Evolutionary conservation across 1,139 yeast species (phyloP).

Genomic region (Nakaseomyces glabratus): DNA sequence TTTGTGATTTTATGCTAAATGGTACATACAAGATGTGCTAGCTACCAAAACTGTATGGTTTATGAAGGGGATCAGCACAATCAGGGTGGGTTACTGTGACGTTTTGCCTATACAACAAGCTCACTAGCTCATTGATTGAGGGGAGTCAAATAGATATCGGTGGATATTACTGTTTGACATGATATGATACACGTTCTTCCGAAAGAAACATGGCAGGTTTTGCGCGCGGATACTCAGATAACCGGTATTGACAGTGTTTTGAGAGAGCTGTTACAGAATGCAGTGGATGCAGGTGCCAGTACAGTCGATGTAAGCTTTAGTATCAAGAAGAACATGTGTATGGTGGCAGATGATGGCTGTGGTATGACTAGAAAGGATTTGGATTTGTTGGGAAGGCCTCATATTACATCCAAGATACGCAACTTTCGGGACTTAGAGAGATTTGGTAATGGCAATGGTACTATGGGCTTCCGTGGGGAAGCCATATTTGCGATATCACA

Average conservation of each 20-base stretch:
- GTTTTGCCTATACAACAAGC: no score
- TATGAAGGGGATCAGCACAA: no score
- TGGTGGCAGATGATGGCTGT: slow-evolving; percentile 44
- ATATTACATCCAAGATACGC: slow-evolving; percentile 42
- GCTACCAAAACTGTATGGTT: no score
- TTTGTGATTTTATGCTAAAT: no score
- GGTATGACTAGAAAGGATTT: slow-evolving; percentile 50
- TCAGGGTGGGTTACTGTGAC: no score
- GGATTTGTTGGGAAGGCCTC: slow-evolving; percentile 32
- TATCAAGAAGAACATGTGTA: slow-evolving; percentile 33
- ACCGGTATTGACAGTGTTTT: slow-evolving; percentile 23
- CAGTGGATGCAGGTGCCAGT: slow-evolving; percentile 47
- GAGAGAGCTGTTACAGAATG: slow-evolving; percentile 40
- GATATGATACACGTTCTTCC: slow-evolving; percentile 44
- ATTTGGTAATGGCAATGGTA: slow-evolving; percentile 13
- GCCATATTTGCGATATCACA: slow-evolving; percentile 37
- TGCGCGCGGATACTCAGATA: slow-evolving; percentile 19
- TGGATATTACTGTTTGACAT: slow-evolving; percentile 54
- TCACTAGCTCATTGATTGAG: no score
- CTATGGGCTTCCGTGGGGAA: slow-evolving; percentile 40
- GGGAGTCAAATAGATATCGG: no score
- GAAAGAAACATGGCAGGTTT: neutral
- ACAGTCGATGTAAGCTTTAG: slow-evolving; percentile 36
- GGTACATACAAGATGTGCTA: no score
- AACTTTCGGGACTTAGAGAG: slow-evolving; percentile 25